These are phyloP conservation scores for Limonium bicolor DNA, from an alignment of 148 eudicot genomes.

Conservation along the genomic window DNA sequence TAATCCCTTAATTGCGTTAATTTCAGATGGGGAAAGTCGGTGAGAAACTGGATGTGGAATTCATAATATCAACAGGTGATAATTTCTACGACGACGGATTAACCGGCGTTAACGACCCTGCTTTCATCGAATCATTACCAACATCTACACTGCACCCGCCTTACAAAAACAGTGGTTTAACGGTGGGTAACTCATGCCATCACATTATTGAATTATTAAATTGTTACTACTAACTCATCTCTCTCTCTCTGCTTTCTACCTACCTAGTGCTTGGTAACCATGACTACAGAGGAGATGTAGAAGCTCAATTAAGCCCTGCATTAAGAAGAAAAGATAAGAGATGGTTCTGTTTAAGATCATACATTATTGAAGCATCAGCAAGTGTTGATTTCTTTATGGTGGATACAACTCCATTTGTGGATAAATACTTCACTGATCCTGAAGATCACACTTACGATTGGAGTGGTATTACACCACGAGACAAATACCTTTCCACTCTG, in stretches of 20 bases:
- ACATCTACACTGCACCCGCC: slow-evolving; percentile 55
- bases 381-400: slow-evolving; percentile 59
- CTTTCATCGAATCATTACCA: slow-evolving; percentile 46
- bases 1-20: not conserved
- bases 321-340: slow-evolving; percentile 35
- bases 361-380: slow-evolving; percentile 46
- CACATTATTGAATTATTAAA: no score
- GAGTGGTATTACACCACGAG: slow-evolving; percentile 46
- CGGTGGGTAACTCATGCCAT: slow-evolving; percentile 24
- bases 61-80: slow-evolving; percentile 73
- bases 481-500: slow-evolving; percentile 25
- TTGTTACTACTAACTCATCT: no score
- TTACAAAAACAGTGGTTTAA: slow-evolving; percentile 64
- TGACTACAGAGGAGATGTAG: slow-evolving; percentile 71
- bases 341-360: slow-evolving; percentile 70
- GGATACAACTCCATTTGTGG: slow-evolving; percentile 71
- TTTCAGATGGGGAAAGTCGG: slow-evolving; percentile 67
- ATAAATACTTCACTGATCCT: slow-evolving; percentile 32
- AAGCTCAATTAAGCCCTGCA: slow-evolving; percentile 51
- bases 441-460: slow-evolving; percentile 46
- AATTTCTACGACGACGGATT: slow-evolving; percentile 73
- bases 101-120: slow-evolving; percentile 40
- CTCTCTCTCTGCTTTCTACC: no score
- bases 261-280: slow-evolving; percentile 81
- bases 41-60: slow-evolving; percentile 39